Evolutionary conservation across 2,329 filamentous ascomycete genomes (phyloP).

Genomic region (Sphaerulina populicola): DNA sequence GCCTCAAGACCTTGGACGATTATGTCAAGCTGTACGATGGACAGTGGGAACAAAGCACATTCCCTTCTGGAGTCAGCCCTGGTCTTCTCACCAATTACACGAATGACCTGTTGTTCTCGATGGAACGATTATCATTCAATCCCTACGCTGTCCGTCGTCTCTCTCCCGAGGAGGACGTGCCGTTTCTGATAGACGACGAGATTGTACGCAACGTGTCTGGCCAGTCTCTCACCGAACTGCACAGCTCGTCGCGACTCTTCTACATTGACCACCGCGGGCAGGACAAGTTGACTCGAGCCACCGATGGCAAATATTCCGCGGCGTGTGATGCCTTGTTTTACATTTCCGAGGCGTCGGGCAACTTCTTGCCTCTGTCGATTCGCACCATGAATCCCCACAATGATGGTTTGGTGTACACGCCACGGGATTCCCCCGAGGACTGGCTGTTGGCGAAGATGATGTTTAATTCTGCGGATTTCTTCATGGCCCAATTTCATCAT

Average conservation of each 20-base stretch:
- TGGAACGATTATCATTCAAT: conserved; percentile 41
- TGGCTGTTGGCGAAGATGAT: conserved; percentile 47
- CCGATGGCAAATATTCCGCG: conserved; percentile 32
- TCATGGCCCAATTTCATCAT: conserved; percentile 40
- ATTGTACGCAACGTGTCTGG: conserved; percentile 30
- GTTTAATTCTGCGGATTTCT: conserved; percentile 45
- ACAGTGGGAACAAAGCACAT: conserved; percentile 34
- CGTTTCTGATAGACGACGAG: conserved; percentile 34
- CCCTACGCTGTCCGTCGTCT: conserved; percentile 37
- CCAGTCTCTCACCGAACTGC: conserved; percentile 31
- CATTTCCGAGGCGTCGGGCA: conserved; percentile 34
- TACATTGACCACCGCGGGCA: conserved; percentile 39
- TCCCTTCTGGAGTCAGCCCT: conserved; percentile 32
- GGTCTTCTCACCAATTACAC: conserved; percentile 42
- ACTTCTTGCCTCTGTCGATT: conserved; percentile 45
- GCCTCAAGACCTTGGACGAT: conserved; percentile 27
- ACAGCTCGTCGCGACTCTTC: conserved; percentile 37
- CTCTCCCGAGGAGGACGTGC: conserved; percentile 29
- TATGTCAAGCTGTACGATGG: conserved; percentile 38
- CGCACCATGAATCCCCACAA: conserved; percentile 40
- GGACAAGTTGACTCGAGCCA: conserved; percentile 15
- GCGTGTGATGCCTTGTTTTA: conserved; percentile 44
- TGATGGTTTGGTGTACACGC: conserved; percentile 41
- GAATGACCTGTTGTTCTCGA: conserved; percentile 42
- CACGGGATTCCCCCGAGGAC: conserved; percentile 39